phyloP scores from a whole-genome alignment of 208 protist species.

The Trypanosoma conorhini region DNA sequence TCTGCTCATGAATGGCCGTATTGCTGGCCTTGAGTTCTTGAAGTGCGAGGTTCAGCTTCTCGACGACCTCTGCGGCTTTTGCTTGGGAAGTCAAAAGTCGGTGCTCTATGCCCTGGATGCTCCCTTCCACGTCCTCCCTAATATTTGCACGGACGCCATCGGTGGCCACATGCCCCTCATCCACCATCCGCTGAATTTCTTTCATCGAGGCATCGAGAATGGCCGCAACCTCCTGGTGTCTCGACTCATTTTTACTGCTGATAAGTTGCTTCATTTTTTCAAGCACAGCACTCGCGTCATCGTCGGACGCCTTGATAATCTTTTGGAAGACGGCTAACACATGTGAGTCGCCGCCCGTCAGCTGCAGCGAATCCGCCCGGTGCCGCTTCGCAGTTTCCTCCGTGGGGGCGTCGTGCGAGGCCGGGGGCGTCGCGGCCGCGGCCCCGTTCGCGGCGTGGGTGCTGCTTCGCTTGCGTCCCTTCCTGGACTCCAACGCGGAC shows the following conservation, averaged over 20 bases:
- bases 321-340: conserved; percentile 31
- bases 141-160: conserved; percentile 38
- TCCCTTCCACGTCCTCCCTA: conserved; percentile 36
- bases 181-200: conserved; percentile 69
- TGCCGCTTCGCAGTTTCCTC: conserved; percentile 28
- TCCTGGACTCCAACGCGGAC: conserved; percentile 46
- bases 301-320: conserved; percentile 42
- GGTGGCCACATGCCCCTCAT: conserved; percentile 46
- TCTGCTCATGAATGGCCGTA: conserved; percentile 71
- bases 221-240: conserved; percentile 35
- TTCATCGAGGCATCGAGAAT: conserved; percentile 55
- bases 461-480: neutral
- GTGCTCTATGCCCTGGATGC: conserved; percentile 50
- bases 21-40: conserved; percentile 66
- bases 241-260: conserved; percentile 53
- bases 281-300: conserved; percentile 47
- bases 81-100: conserved; percentile 51
- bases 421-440: conserved; percentile 6
- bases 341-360: conserved; percentile 8
- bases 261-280: conserved; percentile 63
- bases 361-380: conserved; percentile 27
- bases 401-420: neutral
- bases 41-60: conserved; percentile 71
- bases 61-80: conserved; percentile 56
- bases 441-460: neutral